Evolutionary conservation across 75 land plant genomes (phyloP), one percentile per base, ranked within the genome.

Genomic region (Cupressus sempervirens): DNA sequence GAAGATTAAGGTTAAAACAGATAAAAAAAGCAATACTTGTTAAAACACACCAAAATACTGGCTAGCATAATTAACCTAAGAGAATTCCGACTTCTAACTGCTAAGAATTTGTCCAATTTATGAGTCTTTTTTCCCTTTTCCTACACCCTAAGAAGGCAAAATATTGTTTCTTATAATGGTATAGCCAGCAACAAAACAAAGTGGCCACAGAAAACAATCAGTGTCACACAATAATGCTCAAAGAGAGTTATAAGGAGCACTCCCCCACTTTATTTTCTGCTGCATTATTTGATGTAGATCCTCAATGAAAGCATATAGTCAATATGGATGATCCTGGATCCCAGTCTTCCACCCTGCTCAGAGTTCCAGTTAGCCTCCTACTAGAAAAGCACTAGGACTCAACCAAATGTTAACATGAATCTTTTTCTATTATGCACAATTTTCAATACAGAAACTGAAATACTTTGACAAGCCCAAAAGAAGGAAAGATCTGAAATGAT

Each of bases 321-420:
- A 79, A 16, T 48, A 72, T 12, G 3, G 74, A 72, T 72, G 56
- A 52, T 82, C 36, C 83, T 35, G 62, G 83, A 54, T 52, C 26
- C 83, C 58, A 45, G 36, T 34, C 83, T 34, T 82, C 83, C 62
- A 82, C 83, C 83, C 83, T 82, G 83, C 83, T 82, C 83, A 82
- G 83, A 82, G 83, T 82, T 82, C 65, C 29, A 65, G 65, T 82
- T 52, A 82, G 83, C 83, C 34, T 82, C 62, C 83, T 35, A 82
- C 35, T 53, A 82, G 54, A 52, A 15, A 58, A 82, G 20, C 81
- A 79, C 74, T 72, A 72, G 32, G 11, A 72, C 32, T 72, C 74
- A 72, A 72, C 74, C 74, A 32, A 72, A 15, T 12, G 74, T 72
- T 23, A 38, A 72, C 74, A 72, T 13, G 32, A 2, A 11, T 13